Evolutionary conservation across 2,329 filamentous ascomycete species (phyloP).

Genomic region (Neofusicoccum parvum): DNA sequence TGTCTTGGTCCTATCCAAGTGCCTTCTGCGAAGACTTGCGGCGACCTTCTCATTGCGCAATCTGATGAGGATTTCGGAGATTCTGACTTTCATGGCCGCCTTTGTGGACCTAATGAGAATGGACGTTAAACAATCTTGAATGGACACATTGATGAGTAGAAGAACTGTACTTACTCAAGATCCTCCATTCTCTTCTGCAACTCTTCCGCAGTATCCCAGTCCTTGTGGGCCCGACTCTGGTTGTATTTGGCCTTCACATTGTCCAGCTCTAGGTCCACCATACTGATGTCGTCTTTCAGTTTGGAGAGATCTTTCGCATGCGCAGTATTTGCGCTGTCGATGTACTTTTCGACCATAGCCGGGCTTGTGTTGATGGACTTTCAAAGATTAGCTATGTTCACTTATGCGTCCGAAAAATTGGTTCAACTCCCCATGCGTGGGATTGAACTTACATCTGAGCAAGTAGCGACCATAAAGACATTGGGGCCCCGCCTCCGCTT

Average conservation of each 20-base stretch:
- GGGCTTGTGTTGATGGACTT: neutral
- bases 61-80: neutral
- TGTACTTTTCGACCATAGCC: neutral
- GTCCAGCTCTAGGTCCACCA: neutral
- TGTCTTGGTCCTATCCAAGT: constrained; percentile 22
- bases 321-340: neutral
- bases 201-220: neutral
- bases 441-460: constrained; percentile 24
- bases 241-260: neutral
- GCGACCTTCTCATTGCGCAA: constrained; percentile 25
- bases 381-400: neutral
- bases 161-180: neutral
- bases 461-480: constrained; percentile 27
- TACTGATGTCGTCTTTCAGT: neutral
- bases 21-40: neutral
- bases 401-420: no score
- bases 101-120: no score
- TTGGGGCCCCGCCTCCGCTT: constrained; percentile 26
- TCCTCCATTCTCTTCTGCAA: neutral
- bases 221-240: neutral
- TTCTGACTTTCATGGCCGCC: no score
- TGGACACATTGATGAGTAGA: no score
- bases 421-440: no score
- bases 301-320: neutral
- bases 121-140: no score